Evolutionary conservation across 148 eudicot species (phyloP).

Genomic region (Silene uniflora): DNA sequence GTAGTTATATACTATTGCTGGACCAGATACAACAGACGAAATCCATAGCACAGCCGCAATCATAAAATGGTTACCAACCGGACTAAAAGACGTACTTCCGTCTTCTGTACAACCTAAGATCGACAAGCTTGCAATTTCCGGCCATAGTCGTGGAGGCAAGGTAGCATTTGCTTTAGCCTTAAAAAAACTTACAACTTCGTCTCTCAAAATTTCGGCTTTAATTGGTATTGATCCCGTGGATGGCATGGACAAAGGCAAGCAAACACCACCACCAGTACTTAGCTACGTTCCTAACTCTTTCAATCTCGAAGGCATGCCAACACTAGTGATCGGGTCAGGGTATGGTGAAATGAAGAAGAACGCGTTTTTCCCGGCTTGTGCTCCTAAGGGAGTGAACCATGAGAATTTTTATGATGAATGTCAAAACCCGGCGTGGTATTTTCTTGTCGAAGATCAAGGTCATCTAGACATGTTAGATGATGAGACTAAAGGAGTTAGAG

Average conservation of each 20-base stretch:
- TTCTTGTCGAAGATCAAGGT: constrained; percentile 65
- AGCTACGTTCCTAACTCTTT: constrained; percentile 61
- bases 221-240: constrained; percentile 90
- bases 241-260: constrained; percentile 62
- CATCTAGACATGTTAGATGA: constrained; percentile 80
- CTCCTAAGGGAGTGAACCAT: constrained; percentile 83
- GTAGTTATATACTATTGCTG: constrained; percentile 56
- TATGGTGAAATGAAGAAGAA: constrained; percentile 53
- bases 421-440: constrained; percentile 51
- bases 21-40: constrained; percentile 62
- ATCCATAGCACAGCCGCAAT: constrained; percentile 44
- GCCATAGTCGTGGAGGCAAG: constrained; percentile 88
- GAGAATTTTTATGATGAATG: constrained; percentile 62
- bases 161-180: constrained; percentile 64
- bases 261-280: constrained; percentile 63
- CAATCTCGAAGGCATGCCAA: constrained; percentile 39
- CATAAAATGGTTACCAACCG: constrained; percentile 59
- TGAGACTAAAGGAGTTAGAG: constrained; percentile 58
- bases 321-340: constrained; percentile 60
- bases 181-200: constrained; percentile 13
- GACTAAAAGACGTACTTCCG: constrained; percentile 47
- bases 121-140: constrained; percentile 50
- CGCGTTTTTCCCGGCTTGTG: constrained; percentile 68
- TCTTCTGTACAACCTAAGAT: constrained; percentile 37
- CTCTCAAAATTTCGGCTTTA: constrained; percentile 48